These are phyloP conservation scores for Cutaneotrichosporon dermatis DNA, from an alignment of 1,284 basidiomycete genomes.

Conservation along the genomic window DNA sequence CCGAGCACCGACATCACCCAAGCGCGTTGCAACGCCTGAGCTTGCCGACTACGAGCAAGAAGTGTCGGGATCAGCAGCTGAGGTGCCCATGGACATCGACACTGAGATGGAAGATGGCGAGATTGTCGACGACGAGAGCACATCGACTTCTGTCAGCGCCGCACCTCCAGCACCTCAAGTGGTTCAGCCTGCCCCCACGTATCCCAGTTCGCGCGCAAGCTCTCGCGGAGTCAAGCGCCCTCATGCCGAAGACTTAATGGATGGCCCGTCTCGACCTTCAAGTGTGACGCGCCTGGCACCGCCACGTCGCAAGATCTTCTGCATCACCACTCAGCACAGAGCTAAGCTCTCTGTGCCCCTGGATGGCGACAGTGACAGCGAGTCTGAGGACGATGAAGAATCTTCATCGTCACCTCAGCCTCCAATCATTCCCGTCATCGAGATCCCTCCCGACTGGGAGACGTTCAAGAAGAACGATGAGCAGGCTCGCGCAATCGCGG, in stretches of 20 bases:
- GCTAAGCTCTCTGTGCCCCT: conserved; percentile 25
- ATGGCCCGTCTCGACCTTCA: conserved; percentile 18
- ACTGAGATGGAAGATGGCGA: conserved; percentile 41
- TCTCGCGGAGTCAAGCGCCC: conserved; percentile 34
- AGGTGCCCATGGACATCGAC: conserved; percentile 23
- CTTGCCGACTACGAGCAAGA: conserved; percentile 2
- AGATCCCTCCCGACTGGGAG: conserved; percentile 12
- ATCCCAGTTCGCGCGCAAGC: conserved; percentile 7
- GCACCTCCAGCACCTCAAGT: not conserved
- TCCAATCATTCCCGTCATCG: conserved; percentile 9
- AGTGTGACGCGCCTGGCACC: conserved; percentile 7
- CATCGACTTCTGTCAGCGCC: not conserved
- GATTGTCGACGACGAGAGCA: conserved; percentile 14
- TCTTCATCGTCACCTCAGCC: not conserved
- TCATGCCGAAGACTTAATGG: conserved; percentile 40
- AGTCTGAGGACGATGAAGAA: conserved; percentile 21
- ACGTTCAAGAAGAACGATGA: conserved; percentile 1
- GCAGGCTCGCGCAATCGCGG: conserved; percentile 22
- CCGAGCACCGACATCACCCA: not conserved
- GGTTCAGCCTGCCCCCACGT: not conserved
- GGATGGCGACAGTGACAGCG: conserved; percentile 27
- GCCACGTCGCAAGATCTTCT: conserved; percentile 26
- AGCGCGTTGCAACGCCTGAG: not conserved
- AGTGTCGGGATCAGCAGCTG: conserved; percentile 21
- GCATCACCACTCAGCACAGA: conserved; percentile 18